Percentiles rank a stretch among this genome's conserved stretches.
Conservation (phyloP, 1,284 basidiomycete genomes). For the Boletus sp. region DNA sequence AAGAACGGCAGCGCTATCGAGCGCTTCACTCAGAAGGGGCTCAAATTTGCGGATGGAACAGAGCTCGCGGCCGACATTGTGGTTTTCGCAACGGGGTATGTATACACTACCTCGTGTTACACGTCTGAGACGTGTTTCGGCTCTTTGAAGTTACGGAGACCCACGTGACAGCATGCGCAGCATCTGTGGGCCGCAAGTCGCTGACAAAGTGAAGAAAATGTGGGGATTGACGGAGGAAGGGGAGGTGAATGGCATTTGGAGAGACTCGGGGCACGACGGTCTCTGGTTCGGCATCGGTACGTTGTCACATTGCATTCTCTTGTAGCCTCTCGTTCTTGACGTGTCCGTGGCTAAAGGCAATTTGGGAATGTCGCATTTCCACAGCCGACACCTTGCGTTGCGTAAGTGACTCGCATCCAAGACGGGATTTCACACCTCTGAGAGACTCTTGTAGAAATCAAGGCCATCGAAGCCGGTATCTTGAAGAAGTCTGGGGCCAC, state of each 20-base stretch:
- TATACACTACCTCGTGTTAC: background rate
- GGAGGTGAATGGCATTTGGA: conserved; percentile 46
- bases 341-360: conserved; percentile 32
- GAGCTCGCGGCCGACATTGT: conserved; percentile 51
- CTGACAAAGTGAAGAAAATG: conserved; percentile 42
- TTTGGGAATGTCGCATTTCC: conserved; percentile 39
- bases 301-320: conserved; percentile 1
- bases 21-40: conserved; percentile 39
- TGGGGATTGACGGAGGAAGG: conserved; percentile 53
- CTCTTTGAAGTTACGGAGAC: conserved; percentile 33
- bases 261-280: conserved; percentile 35
- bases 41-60: conserved; percentile 48
- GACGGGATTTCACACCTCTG: background rate
- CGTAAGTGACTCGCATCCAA: conserved; percentile 30
- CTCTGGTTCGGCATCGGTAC: conserved; percentile 45
- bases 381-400: conserved; percentile 44
- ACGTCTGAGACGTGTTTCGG: background rate
- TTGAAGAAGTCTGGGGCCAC: conserved; percentile 30
- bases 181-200: conserved; percentile 43
- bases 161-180: conserved; percentile 39
- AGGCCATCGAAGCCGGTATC: conserved; percentile 38
- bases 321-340: background rate
- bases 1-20: conserved; percentile 45
- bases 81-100: conserved; percentile 50
- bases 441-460: conserved; percentile 32